A percentile compares a stretch with the other conserved stretches of the same genome.
Evolutionary conservation across 768 basidiomycete genomes (phyloP).

Genomic region (Lenzites betulinus): DNA sequence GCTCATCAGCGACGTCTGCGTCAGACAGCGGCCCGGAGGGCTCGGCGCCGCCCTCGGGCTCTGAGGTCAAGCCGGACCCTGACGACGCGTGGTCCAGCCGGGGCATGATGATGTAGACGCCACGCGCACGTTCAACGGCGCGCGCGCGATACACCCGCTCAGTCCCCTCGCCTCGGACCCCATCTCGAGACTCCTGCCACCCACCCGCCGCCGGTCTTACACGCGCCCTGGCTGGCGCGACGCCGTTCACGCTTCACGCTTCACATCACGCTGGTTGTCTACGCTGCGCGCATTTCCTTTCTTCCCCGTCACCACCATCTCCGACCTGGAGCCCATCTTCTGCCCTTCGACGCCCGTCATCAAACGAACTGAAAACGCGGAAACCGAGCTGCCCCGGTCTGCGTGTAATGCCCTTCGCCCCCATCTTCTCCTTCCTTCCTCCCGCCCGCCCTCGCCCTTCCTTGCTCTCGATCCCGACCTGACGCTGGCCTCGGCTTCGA

Average conservation of each 20-base stretch:
- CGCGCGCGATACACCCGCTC: too few species aligned
- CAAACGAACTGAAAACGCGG: not conserved
- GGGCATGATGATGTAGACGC: conserved; percentile 25
- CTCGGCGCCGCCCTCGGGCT: conserved; percentile 15
- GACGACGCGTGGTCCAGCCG: conserved; percentile 26
- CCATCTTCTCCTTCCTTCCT: not conserved
- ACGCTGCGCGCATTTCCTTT: not conserved
- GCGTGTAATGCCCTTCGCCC: not conserved
- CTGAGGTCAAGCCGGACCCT: conserved; percentile 30
- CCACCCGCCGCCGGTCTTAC: not conserved
- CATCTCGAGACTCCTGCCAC: too few species aligned
- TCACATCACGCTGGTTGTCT: too few species aligned
- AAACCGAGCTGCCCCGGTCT: not conserved
- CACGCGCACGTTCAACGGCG: too few species aligned
- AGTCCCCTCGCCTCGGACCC: too few species aligned
- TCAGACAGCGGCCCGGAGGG: conserved; percentile 20
- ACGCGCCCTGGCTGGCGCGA: not conserved
- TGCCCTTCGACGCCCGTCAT: not conserved
- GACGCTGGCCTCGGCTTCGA: not conserved
- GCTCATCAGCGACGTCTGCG: conserved; percentile 2
- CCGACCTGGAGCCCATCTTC: too few species aligned
- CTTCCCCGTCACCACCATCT: too few species aligned
- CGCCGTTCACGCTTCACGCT: not conserved
- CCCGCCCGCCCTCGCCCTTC: too few species aligned
- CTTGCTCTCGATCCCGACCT: too few species aligned